phyloP scores from a whole-genome alignment of 2,329 filamentous ascomycete genomes.

The Aspergillus quadricinctus region DNA sequence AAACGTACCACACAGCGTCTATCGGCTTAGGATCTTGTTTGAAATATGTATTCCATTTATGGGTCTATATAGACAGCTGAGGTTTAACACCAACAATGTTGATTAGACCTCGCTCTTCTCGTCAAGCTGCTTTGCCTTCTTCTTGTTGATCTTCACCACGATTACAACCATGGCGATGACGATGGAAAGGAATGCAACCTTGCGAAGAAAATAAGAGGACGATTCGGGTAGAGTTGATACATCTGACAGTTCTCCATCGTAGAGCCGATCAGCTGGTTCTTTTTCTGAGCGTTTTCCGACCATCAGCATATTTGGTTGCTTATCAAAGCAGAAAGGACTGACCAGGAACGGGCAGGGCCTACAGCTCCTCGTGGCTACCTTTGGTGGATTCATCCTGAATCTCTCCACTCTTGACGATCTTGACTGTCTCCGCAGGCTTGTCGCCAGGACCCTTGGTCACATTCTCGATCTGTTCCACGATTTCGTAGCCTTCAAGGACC shows the following conservation, averaged over 20 bases:
- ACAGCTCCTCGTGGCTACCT: slow-evolving; percentile 66
- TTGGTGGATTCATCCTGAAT: slow-evolving; percentile 42
- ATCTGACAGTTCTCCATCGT: slow-evolving; percentile 8
- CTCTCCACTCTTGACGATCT: slow-evolving; percentile 64
- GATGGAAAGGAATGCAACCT: slow-evolving; percentile 16
- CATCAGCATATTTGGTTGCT: slow-evolving; percentile 30
- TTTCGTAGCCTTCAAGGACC: slow-evolving; percentile 63
- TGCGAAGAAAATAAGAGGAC: slow-evolving; percentile 3
- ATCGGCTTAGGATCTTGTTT: not conserved
- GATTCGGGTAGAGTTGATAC: slow-evolving; percentile 8
- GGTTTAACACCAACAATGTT: not conserved
- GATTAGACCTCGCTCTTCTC: slow-evolving; percentile 16
- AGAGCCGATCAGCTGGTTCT: not conserved
- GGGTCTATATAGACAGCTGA: not conserved
- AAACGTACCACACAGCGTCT: not conserved
- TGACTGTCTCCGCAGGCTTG: slow-evolving; percentile 56
- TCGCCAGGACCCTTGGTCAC: slow-evolving; percentile 54
- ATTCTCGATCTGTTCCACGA: slow-evolving; percentile 63
- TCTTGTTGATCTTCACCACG: slow-evolving; percentile 9
- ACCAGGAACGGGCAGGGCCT: slow-evolving; percentile 38
- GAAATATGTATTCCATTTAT: not conserved
- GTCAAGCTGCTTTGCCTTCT: slow-evolving; percentile 6
- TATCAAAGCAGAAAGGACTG: slow-evolving; percentile 20
- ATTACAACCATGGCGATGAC: slow-evolving; percentile 17
- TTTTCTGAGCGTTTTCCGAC: slow-evolving; percentile 22